Percentiles rank a stretch among this genome's conserved stretches.
phyloP scores from a whole-genome alignment of 2,329 filamentous ascomycete genomes.

The Scedosporium minutisporum region DNA sequence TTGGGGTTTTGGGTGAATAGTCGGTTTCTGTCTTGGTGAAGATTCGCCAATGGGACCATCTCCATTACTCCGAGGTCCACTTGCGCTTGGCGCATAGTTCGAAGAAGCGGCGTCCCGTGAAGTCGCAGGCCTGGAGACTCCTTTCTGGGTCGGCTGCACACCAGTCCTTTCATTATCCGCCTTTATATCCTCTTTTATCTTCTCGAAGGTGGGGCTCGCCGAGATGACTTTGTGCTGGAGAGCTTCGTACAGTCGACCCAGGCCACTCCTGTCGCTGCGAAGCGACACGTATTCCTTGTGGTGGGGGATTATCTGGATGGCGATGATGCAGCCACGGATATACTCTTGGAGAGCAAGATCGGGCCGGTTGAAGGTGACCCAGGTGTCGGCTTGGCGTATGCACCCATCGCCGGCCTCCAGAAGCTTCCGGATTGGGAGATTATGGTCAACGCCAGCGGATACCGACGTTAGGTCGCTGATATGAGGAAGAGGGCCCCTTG shows the following conservation, averaged over 20 bases:
- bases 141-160: conserved; percentile 31
- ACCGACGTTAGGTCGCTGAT: conserved; percentile 43
- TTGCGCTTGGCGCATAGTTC: conserved; percentile 8
- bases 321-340: conserved; percentile 69
- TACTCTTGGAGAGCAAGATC: conserved; percentile 78
- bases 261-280: conserved; percentile 41
- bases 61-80: no score
- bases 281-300: conserved; percentile 66
- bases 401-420: conserved; percentile 42
- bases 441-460: conserved; percentile 34
- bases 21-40: conserved; percentile 29
- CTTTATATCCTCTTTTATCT: conserved; percentile 50
- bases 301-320: conserved; percentile 63
- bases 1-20: conserved; percentile 57
- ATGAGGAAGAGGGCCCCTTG: conserved; percentile 34
- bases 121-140: not conserved
- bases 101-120: not conserved
- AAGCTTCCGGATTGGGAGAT: conserved; percentile 42
- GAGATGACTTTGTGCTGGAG: conserved; percentile 41
- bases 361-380: conserved; percentile 53
- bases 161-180: conserved; percentile 55
- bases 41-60: conserved; percentile 5
- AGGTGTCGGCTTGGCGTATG: conserved; percentile 50
- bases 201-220: conserved; percentile 40
- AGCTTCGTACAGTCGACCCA: conserved; percentile 36